Percentiles rank a stretch among this genome's conserved stretches.
Conservation (phyloP, 2,329 filamentous ascomycete species). For the Dothistroma septosporum region DNA sequence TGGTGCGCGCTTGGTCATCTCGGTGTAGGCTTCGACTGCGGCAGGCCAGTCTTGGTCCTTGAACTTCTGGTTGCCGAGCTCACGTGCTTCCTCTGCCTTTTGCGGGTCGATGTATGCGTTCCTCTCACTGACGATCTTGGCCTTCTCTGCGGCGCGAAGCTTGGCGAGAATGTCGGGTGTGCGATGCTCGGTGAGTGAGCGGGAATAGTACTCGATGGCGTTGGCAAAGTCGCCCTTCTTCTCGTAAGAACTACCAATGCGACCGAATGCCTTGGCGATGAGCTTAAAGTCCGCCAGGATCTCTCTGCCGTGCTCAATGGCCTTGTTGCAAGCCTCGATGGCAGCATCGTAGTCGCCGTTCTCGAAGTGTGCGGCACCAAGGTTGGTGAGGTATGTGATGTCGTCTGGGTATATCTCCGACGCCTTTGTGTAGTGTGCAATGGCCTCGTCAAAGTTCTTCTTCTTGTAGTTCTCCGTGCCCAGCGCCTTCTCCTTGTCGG, state of each 20-base stretch:
- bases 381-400: constrained; percentile 95
- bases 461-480: constrained; percentile 98
- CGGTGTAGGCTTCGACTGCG: constrained; percentile 86
- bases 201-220: constrained; percentile 87
- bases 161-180: constrained; percentile 91
- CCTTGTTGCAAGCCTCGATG: constrained; percentile 82
- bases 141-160: constrained; percentile 84
- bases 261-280: constrained; percentile 94
- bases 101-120: constrained; percentile 80
- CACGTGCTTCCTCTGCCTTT: constrained; percentile 92
- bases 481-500: constrained; percentile 89
- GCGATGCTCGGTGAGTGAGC: constrained; percentile 91
- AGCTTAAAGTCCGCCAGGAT: constrained; percentile 96
- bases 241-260: constrained; percentile 91
- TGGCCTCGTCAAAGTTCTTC: constrained; percentile 90
- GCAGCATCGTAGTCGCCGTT: constrained; percentile 89
- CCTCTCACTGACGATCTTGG: constrained; percentile 70
- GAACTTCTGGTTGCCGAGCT: constrained; percentile 94
- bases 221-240: constrained; percentile 74
- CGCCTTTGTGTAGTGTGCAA: constrained; percentile 88
- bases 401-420: constrained; percentile 87
- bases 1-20: constrained; percentile 95
- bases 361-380: constrained; percentile 89
- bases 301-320: constrained; percentile 82
- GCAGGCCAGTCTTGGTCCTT: constrained; percentile 94